Evolutionary conservation across 148 eudicot species (phyloP).

Genomic region (Heliosperma pusillum): DNA sequence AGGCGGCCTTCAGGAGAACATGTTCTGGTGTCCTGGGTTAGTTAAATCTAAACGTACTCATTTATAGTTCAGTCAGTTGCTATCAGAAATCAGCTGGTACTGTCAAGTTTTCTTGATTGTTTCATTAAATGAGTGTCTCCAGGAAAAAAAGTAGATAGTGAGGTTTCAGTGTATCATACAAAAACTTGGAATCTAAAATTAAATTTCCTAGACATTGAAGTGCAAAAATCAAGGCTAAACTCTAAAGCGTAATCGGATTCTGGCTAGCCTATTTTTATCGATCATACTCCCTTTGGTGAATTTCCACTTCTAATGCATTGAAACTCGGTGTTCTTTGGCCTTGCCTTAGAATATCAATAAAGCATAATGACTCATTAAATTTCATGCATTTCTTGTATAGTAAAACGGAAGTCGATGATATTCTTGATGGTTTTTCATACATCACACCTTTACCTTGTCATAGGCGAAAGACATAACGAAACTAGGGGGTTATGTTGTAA

Average conservation of each 20-base stretch:
- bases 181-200: slow-evolving; percentile 1
- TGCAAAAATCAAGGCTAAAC: neutral
- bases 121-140: neutral
- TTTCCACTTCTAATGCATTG: neutral
- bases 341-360: too few relatives aligned
- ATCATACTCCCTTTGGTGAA: neutral
- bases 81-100: slow-evolving; percentile 6
- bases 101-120: slow-evolving; percentile 1
- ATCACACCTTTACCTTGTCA: too few relatives aligned
- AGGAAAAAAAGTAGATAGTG: neutral
- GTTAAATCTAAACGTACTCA: neutral
- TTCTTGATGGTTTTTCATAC: neutral
- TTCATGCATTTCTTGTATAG: neutral
- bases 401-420: neutral
- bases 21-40: slow-evolving; percentile 86
- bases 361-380: neutral
- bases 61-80: slow-evolving; percentile 3
- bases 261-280: neutral
- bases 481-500: neutral
- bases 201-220: neutral
- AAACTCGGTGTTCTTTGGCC: neutral
- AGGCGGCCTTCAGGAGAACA: slow-evolving; percentile 82
- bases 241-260: neutral
- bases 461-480: too few relatives aligned
- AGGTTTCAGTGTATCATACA: neutral